These are phyloP conservation scores for Cardamine chenopodiifolia DNA, from an alignment of 345 rosid species.

Conservation along the genomic window DNA sequence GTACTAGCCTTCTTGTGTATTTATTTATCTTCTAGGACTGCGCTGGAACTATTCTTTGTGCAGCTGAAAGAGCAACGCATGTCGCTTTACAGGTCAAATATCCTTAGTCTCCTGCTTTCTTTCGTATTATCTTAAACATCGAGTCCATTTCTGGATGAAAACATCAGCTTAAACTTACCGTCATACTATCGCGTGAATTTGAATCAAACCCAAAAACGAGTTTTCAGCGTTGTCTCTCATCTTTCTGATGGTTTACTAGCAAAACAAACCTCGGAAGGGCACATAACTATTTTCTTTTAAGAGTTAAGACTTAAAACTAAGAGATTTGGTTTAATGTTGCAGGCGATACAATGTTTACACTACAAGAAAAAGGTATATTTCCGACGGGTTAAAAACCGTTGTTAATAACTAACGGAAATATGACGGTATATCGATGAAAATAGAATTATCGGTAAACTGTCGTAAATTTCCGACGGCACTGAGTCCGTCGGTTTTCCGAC, in stretches of 20 bases:
- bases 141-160: neutral
- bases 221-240: neutral
- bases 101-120: neutral
- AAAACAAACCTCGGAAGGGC: neutral
- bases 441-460: no score
- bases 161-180: no score
- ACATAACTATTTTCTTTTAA: neutral
- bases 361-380: no score
- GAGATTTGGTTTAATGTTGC: conserved; percentile 41
- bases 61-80: conserved; percentile 96
- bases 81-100: conserved; percentile 87
- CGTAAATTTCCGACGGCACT: no score
- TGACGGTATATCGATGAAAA: no score
- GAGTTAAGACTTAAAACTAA: neutral
- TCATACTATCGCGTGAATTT: neutral
- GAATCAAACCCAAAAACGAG: neutral
- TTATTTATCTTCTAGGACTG: conserved; percentile 65
- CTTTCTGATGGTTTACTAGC: neutral
- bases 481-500: no score
- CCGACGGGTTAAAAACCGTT: no score
- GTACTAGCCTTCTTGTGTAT: neutral
- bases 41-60: conserved; percentile 89
- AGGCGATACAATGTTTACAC: conserved; percentile 98
- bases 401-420: no score
- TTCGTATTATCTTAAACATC: neutral